Evolutionary conservation across 106 monocot species (phyloP), one percentile per base, ranked within the genome.

Genomic region (Xerophyta viscosa): DNA sequence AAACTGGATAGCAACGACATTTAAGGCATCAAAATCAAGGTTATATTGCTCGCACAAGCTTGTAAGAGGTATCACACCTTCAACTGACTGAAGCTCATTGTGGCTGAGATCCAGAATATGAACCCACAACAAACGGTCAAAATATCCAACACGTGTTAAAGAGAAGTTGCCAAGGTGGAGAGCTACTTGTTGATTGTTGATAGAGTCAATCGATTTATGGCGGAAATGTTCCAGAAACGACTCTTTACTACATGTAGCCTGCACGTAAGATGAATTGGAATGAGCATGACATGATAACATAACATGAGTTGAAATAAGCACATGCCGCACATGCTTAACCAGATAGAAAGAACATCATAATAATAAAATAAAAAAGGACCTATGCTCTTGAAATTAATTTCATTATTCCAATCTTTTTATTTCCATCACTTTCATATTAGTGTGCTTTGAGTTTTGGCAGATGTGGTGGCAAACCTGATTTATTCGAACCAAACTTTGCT

Each of bases 91-190:
- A 48, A 98, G 76, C 46, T 82, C 79, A 57, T 98, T 98, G 66
- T 90, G 70, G 59, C 82, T 83, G 51, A 98, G 98, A 70, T 98
- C 98, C 36, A 98, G 76, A 47, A 71, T 61, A 28, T 86, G 82
- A 50, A 98, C 77, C 89, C 90, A 86, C 41, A 98, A 63, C 37
- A 98, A 42, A 26, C 71, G 78, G 48, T 89, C 86, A 41, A 60
- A 58, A 59, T 53, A 89, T 2, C 79, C 96, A 63, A 90, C 71
- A 37, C 82, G 78, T 45, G 96, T 76, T 65, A 91, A 70, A 31
- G 81, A 81, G 23, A 76, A 56, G 6, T 56, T 66, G 30, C 53
- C 69, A 57, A 91, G 65, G 13, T 60, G 58, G 5, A 91, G 11
- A 41, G 58, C 54, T 15, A 29, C 41, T 20, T 45, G 58, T 6